Evolutionary conservation across 345 rosid genomes (phyloP).

Genomic region (Euphorbia lathyris): DNA sequence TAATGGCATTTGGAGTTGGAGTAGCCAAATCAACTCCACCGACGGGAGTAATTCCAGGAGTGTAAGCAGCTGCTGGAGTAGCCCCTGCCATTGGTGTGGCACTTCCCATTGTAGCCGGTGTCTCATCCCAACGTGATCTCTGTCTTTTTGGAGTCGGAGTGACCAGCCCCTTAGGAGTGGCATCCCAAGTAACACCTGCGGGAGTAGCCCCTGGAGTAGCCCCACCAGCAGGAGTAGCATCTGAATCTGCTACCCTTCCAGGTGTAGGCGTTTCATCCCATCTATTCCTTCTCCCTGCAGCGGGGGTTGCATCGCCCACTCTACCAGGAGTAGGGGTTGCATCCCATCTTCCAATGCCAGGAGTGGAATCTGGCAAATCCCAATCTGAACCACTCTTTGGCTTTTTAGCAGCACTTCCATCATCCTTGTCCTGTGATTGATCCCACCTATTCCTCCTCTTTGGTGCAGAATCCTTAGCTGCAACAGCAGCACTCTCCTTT

Average conservation of each 20-base stretch:
- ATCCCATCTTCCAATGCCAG: conserved; percentile 91
- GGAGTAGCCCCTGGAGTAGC: conserved; percentile 95
- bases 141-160: conserved; percentile 93
- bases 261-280: conserved; percentile 99
- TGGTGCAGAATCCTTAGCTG: conserved; percentile 30
- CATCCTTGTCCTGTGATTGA: conserved; percentile 78
- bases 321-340: conserved; percentile 89
- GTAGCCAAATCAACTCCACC: conserved; percentile 86
- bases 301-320: conserved; percentile 73
- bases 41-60: conserved; percentile 90
- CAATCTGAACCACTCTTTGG: conserved; percentile 77
- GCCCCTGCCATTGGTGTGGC: conserved; percentile 91
- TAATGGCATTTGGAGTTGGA: conserved; percentile 74
- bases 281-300: conserved; percentile 71
- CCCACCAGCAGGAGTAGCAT: conserved; percentile 80
- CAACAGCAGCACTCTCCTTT: conserved; percentile 37
- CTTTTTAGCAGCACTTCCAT: conserved; percentile 50
- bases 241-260: conserved; percentile 80
- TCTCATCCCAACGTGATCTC: conserved; percentile 98
- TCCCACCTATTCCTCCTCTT: conserved; percentile 99
- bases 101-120: conserved; percentile 96
- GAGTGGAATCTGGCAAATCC: conserved; percentile 86
- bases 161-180: conserved; percentile 76
- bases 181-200: conserved; percentile 93
- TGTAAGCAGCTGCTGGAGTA: conserved; percentile 74